phyloP scores from a whole-genome alignment of 768 basidiomycete genomes.

The Lactarius indigo region DNA sequence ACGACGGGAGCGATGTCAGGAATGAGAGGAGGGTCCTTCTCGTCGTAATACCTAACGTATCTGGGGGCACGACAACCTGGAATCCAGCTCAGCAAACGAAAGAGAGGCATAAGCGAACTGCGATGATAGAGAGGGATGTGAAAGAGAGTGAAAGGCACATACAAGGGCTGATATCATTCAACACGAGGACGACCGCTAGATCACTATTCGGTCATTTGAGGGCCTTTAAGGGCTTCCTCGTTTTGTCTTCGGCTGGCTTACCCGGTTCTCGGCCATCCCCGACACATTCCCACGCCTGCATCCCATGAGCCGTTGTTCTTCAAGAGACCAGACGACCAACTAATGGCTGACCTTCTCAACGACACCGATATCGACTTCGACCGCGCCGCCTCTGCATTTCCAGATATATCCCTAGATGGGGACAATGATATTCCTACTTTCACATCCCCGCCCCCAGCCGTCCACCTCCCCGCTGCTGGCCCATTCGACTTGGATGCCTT shows the following conservation, averaged over 20 bases:
- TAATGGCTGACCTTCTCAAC: conserved; percentile 38
- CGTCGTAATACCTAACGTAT: conserved; percentile 9
- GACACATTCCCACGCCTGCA: conserved; percentile 2
- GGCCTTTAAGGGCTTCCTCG: neutral
- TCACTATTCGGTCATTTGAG: conserved; percentile 13
- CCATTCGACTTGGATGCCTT: conserved; percentile 70
- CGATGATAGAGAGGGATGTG: neutral
- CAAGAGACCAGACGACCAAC: neutral
- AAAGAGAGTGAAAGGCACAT: conserved; percentile 9
- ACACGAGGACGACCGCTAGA: conserved; percentile 15
- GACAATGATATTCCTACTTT: conserved; percentile 48
- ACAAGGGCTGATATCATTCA: conserved; percentile 10
- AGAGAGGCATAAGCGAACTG: conserved; percentile 8
- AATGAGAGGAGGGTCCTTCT: conserved; percentile 4
- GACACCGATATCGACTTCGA: conserved; percentile 73
- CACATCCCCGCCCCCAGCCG: conserved; percentile 34
- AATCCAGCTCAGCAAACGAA: conserved; percentile 15
- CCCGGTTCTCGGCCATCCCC: neutral
- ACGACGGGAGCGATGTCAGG: conserved; percentile 5
- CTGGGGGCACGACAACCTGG: conserved; percentile 18
- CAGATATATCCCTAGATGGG: conserved; percentile 78
- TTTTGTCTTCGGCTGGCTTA: neutral
- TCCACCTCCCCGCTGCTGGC: conserved; percentile 24
- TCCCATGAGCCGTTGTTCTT: neutral
- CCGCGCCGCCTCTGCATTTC: conserved; percentile 76